These are phyloP conservation scores for Leccinum imitatum DNA, from an alignment of 768 basidiomycete species.

Conservation along the genomic window DNA sequence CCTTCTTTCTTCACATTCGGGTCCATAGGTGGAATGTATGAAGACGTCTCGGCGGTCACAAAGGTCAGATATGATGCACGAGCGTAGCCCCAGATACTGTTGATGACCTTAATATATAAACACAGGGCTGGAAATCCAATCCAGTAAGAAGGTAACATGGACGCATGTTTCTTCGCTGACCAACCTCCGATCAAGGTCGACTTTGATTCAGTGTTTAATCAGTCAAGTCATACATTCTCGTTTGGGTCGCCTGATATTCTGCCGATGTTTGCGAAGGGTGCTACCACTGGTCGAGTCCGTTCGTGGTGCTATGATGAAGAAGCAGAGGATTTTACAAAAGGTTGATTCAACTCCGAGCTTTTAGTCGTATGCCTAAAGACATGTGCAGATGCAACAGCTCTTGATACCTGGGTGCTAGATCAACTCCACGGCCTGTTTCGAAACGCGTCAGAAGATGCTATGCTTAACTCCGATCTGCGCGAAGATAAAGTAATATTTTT, in stretches of 20 bases:
- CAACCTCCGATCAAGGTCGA: constrained; percentile 44
- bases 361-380: neutral
- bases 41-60: constrained; percentile 85
- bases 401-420: constrained; percentile 80
- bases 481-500: constrained; percentile 72
- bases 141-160: constrained; percentile 45
- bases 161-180: neutral
- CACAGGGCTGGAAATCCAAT: constrained; percentile 83
- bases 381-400: constrained; percentile 61
- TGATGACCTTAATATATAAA: constrained; percentile 3
- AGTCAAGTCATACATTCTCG: constrained; percentile 71
- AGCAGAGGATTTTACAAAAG: constrained; percentile 86
- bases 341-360: constrained; percentile 30
- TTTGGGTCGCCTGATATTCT: constrained; percentile 89
- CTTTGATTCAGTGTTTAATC: constrained; percentile 89
- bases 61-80: constrained; percentile 48
- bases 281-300: constrained; percentile 63
- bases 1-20: constrained; percentile 5
- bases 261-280: constrained; percentile 83
- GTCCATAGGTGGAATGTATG: constrained; percentile 83
- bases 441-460: constrained; percentile 57
- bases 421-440: constrained; percentile 59
- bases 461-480: constrained; percentile 51
- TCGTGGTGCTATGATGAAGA: constrained; percentile 77
- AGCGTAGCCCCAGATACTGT: constrained; percentile 1